Evolutionary conservation across 2,329 filamentous ascomycete species (phyloP), one percentile per base, ranked within the genome.

Genomic region (Diaporthe citriasiana): DNA sequence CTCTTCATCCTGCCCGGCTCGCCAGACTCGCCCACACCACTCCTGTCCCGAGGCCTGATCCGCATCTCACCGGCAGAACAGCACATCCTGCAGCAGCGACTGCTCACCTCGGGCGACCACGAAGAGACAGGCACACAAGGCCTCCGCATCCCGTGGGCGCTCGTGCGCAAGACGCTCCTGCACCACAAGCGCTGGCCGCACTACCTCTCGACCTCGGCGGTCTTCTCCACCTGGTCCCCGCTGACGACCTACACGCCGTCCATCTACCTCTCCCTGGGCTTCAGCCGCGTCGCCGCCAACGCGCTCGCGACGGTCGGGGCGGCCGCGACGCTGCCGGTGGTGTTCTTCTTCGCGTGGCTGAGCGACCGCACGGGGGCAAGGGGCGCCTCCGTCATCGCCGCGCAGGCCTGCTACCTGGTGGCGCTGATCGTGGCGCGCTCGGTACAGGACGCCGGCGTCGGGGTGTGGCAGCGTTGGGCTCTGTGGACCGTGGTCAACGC

Each of bases 181-280:
- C 83, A 88, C 70, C 83, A 86, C 71, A 82, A 80, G 19, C 83
- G 86, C 72, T 89, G 86, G 86, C 85, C 83, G 8, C 85, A 87
- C 69, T 88, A 86, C 72, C 77, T 88, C 40, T 84, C 85, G 6
- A 87, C 87, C 0, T 87, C 86, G 63, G 84, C 82, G 25, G 86
- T 88, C 6, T 89, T 89, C 74, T 85, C 86, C 1, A 89, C 87
- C 0, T 89, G 87, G 86, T 85, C 85, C 12, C 85, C 87, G 0
- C 77, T 89, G 13, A 89, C 85, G 0, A 88, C 86, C 0, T 89
- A 88, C 74, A 88, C 86, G 0, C 87, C 87, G 0, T 83, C 83
- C 3, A 86, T 87, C 73, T 71, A 57, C 7, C 82, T 83, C 79
- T 79, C 83, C 1, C 80, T 88, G 0, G 86, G 87, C 0, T 88